phyloP scores from a whole-genome alignment of 257 asterid genomes.

The Misopates orontium region DNA sequence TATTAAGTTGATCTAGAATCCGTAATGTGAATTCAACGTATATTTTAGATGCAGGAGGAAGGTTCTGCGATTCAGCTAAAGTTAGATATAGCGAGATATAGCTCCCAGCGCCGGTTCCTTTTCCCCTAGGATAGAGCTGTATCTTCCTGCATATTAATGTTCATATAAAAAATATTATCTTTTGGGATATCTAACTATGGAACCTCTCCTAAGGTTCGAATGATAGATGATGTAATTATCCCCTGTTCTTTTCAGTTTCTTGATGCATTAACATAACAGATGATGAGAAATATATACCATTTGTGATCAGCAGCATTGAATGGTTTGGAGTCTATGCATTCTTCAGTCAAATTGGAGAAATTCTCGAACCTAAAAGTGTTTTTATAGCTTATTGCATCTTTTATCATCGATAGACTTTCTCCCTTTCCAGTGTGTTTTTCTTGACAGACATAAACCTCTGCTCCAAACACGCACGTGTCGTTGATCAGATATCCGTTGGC shows the following conservation, averaged over 20 bases:
- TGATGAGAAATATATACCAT: constrained; percentile 39
- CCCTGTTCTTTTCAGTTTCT: too few relatives aligned
- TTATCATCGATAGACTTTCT: constrained; percentile 54
- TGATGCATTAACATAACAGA: background rate
- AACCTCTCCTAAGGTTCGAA: too few relatives aligned
- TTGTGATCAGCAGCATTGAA: constrained; percentile 51
- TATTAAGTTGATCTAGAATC: constrained; percentile 47
- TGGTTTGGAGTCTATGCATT: constrained; percentile 45
- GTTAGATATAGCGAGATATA: constrained; percentile 54
- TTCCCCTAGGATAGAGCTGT: constrained; percentile 58
- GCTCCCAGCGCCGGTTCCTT: constrained; percentile 52
- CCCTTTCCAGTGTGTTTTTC: constrained; percentile 45
- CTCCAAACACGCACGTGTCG: constrained; percentile 62
- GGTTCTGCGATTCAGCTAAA: constrained; percentile 51
- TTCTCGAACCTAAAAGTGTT: constrained; percentile 43
- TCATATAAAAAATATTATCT: background rate
- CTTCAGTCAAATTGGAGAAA: constrained; percentile 35
- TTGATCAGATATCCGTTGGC: constrained; percentile 55
- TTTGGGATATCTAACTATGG: too few relatives aligned
- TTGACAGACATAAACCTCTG: constrained; percentile 52
- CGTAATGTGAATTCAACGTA: constrained; percentile 60
- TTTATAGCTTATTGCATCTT: constrained; percentile 48
- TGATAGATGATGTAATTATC: too few relatives aligned
- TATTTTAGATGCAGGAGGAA: constrained; percentile 41
- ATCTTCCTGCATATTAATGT: constrained; percentile 52